These are phyloP conservation scores for Cymodocea nodosa DNA, from an alignment of 116 monocot genomes.

Conservation along the genomic window DNA sequence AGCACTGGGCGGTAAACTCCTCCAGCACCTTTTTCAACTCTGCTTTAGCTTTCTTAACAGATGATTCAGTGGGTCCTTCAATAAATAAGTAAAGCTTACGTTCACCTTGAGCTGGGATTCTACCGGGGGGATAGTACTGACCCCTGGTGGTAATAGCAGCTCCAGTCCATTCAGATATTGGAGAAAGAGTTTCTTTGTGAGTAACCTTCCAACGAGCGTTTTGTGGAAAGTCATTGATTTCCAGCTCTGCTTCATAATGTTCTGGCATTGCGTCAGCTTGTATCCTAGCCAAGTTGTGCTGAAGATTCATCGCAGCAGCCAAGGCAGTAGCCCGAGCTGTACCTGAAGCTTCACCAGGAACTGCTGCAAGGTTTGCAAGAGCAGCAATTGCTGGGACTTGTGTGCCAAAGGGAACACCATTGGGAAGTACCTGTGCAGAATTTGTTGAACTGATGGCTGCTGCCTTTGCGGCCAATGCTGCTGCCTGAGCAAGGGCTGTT, in stretches of 20 bases:
- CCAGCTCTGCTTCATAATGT: slow-evolving; percentile 86
- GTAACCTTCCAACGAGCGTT: slow-evolving; percentile 96
- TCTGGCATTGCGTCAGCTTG: slow-evolving; percentile 92
- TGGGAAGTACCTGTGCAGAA: slow-evolving; percentile 25
- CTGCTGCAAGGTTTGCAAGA: slow-evolving; percentile 8
- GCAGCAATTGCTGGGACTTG: slow-evolving; percentile 24
- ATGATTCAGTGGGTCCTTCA: slow-evolving; percentile 84
- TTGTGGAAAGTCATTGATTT: slow-evolving; percentile 95
- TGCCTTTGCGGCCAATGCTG: slow-evolving; percentile 51
- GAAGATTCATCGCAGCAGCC: slow-evolving; percentile 75
- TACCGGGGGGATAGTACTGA: slow-evolving; percentile 68
- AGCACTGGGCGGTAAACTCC: slow-evolving; percentile 55
- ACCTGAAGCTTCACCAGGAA: slow-evolving; percentile 29
- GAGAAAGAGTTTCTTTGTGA: slow-evolving; percentile 88
- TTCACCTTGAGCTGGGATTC: slow-evolving; percentile 56
- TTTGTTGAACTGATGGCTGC: slow-evolving; percentile 8
- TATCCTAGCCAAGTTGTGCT: slow-evolving; percentile 86
- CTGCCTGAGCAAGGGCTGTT: slow-evolving; percentile 32
- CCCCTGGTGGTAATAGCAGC: slow-evolving; percentile 91
- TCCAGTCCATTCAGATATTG: slow-evolving; percentile 91
- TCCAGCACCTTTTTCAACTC: slow-evolving; percentile 82
- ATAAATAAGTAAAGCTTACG: slow-evolving; percentile 85
- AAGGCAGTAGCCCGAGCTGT: slow-evolving; percentile 61
- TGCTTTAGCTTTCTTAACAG: slow-evolving; percentile 92
- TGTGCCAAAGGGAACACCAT: slow-evolving; percentile 11